Conservation (phyloP, 2,329 filamentous ascomycete genomes). For the Capronia epimyces region DNA sequence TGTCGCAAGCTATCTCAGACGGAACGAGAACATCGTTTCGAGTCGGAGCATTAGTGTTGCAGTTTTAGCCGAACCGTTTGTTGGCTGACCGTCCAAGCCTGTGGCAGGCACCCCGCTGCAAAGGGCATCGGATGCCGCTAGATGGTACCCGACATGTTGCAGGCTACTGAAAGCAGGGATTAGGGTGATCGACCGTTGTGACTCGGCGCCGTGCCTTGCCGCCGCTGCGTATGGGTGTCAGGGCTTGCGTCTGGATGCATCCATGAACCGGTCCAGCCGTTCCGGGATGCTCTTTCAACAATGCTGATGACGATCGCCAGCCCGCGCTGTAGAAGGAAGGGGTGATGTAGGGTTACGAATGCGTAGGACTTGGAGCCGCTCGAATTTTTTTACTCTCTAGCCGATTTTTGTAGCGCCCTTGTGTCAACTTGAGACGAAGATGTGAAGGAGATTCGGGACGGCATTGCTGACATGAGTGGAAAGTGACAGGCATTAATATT, state of each 20-base stretch:
- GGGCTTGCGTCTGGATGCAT: conserved; percentile 8
- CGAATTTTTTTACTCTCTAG: too few relatives aligned
- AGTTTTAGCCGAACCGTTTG: background rate
- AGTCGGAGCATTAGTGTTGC: background rate
- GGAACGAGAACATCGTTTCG: background rate
- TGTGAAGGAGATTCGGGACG: too few relatives aligned
- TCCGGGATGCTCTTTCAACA: conserved; percentile 1
- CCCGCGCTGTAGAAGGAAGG: too few relatives aligned
- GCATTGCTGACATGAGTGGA: too few relatives aligned
- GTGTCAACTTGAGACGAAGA: too few relatives aligned
- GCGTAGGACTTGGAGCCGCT: background rate
- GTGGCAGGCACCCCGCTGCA: background rate
- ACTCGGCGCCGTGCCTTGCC: background rate
- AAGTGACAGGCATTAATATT: too few relatives aligned
- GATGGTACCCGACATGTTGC: background rate
- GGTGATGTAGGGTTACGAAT: background rate
- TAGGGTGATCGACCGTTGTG: conserved; percentile 10
- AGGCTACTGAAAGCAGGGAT: background rate
- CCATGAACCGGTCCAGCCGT: conserved; percentile 8
- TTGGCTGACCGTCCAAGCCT: background rate
- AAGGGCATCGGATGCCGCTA: background rate
- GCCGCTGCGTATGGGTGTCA: background rate
- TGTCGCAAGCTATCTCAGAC: background rate
- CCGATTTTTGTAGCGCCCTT: too few relatives aligned
- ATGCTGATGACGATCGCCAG: background rate